Base-by-base conservation (phyloP, 129 eudicot species). In the Tanacetum coccineum region DNA sequence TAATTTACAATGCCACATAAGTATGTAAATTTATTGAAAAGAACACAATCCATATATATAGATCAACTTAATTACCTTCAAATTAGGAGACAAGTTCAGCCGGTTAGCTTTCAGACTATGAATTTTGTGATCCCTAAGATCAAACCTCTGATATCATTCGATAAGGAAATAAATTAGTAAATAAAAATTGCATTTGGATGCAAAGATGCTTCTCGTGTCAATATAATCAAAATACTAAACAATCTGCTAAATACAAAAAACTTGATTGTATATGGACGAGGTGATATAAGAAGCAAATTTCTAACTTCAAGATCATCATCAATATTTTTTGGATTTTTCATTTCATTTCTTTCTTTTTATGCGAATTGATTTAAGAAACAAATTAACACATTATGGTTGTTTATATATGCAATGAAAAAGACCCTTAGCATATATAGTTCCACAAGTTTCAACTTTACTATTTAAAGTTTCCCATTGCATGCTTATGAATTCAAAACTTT, bases 61-160 rank as follows among this genome's bases (percentile, higher is more conserved):
- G 62, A 64, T 71, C n/a, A n/a, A n/a, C n/a, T n/a, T n/a, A n/a
- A n/a, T 66, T 84, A 94, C 96, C 97, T 94, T 96, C 52, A 94
- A 78, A 71, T 73, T 85, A 9, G 91, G 95, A 46, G 95, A 86
- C 82, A 89, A 74, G 70, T 89, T 84, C 82, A 87, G n/a, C 39
- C 95, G 93, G 80, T 66, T 76, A 51, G 78, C 80, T n/a, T 56
- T 86, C 75, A 89, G 76, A 76, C 82, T 84, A 67, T 90, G n/a
- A 44, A 94, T 86, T 77, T 83, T 82, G 79, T 94, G 95, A 42
- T 96, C 99, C 77, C 96, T 87, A 19, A 84, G 93, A 89, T 94
- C 99, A 85, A 94, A 75, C 67, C 99, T 89, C 99, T 94, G 79
- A 50, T 72, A 70, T 36, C 21, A 39, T 59, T 4, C 56, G 67